Conservation (phyloP, 192 early-diverging fungal genomes). For the Powellomyces hirtus region DNA sequence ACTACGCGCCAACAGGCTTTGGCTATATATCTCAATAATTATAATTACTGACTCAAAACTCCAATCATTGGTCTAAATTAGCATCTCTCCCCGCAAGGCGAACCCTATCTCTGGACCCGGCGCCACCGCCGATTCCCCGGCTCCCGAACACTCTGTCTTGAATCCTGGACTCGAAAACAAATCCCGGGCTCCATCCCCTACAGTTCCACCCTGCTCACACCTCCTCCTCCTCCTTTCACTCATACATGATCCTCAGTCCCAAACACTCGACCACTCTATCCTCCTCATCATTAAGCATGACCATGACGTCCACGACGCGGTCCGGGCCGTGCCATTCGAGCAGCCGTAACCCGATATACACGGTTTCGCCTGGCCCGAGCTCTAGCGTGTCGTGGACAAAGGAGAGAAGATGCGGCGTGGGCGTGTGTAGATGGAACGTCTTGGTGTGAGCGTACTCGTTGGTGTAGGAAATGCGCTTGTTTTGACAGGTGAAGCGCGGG, state of each 20-base stretch:
- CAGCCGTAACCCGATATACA: conserved; percentile 48
- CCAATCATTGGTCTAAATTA: too few relatives aligned
- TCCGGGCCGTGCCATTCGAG: conserved; percentile 5
- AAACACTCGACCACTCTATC: conserved; percentile 54
- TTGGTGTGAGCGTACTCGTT: conserved; percentile 49
- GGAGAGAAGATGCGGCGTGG: conserved; percentile 38
- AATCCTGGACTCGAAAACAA: neutral
- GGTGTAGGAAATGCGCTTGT: conserved; percentile 55
- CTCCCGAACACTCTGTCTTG: neutral
- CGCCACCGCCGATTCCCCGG: neutral
- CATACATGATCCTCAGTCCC: conserved; percentile 36
- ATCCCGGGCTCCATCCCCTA: too few relatives aligned
- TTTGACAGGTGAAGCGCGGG: conserved; percentile 31
- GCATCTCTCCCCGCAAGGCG: neutral
- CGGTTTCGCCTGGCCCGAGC: conserved; percentile 35
- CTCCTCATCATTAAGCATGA: conserved; percentile 54
- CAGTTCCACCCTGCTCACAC: too few relatives aligned
- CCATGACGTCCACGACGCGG: conserved; percentile 31
- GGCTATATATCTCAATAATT: too few relatives aligned
- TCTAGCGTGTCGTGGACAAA: conserved; percentile 43
- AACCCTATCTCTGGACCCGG: neutral
- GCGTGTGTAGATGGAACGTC: conserved; percentile 40
- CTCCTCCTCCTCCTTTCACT: conserved; percentile 1
- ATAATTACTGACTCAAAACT: too few relatives aligned
- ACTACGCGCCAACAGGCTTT: too few relatives aligned